Evolutionary conservation across 2,329 filamentous ascomycete genomes (phyloP), one percentile per base, ranked within the genome.

Genomic region (Paracoccidioides lutzii): DNA sequence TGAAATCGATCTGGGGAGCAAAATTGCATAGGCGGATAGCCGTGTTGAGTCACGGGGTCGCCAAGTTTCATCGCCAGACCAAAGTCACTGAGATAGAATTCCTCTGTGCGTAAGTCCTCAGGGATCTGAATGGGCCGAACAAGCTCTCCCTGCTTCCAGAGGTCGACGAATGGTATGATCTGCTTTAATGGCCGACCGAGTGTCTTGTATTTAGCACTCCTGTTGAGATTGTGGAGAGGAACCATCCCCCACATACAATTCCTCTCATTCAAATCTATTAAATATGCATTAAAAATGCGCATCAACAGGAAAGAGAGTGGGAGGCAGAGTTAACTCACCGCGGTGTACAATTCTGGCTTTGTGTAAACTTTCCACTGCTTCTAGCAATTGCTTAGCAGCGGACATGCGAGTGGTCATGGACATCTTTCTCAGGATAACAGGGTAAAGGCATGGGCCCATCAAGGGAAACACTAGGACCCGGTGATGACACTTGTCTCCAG

Each of bases 11-110:
- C 64, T 54, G 63, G 63, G 8, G 64, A 65, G 52, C 64, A 66
- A 56, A 59, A 64, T 43, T 58, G 45, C 41, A 50, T 55, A 52
- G 61, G 63, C n/a, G 59, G 58, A 32, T 53, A 58, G 28, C 57
- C 58, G 2, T 28, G 33, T 56, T 55, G 55, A 48, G 50, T 59
- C 2, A 40, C 43, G 10, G 53, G 28, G 28, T 63, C 57, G 53
- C 51, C 57, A 38, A 67, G 8, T 58, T 63, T 63, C 59, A 61
- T 64, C 1, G 63, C 57, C 53, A 64, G 53, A 45, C 63, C 62
- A 56, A 66, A 68, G 57, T 68, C 65, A 51, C 62, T 57, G 44
- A 67, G 64, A 59, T 66, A 65, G 51, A 67, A 63, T 55, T 63
- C 56, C 1, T 64, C 64, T 49, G 58, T 64, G 52, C 60, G 58